Evolutionary conservation across 2,329 filamentous ascomycete species (phyloP), one percentile per base, ranked within the genome.

Genomic region (Rosellinia necatrix): DNA sequence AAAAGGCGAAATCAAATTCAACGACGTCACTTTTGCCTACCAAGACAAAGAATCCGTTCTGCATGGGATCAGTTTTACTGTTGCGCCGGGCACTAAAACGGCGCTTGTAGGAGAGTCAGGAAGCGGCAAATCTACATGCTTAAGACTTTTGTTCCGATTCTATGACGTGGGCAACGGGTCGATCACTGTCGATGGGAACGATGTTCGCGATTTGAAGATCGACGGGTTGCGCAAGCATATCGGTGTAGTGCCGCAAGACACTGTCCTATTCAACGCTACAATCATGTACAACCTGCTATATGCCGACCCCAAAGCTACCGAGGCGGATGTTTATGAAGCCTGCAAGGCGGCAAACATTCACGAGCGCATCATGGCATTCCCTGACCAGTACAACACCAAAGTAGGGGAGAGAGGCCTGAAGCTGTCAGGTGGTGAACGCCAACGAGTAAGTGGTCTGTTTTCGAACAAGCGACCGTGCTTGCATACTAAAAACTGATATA

Each of bases 201-300:
- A 85, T 59, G 74, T 86, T 53, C 78, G 79, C 10, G 76, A 83
- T 44, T 68, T 73, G 32, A 69, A 57, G 44, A 46, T 57, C 10
- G 40, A 59, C 49, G 81, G 79, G 56, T 71, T 85, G 15, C 79
- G 81, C 4, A 76, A 77, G 42, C 75, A 78, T 19, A 80, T 85
- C 35, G 82, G 81, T 4, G 75, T 83, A 25, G 82, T 85, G 1
- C 82, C 81, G 0, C 82, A 85, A 62, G 75, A 74, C 38, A 79
- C 81, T 0, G 76, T 82, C 8, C 69, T 85, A 2, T 85, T 85
- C 61, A 78, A 84, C 61, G 80, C 82, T 61, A 82, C 81, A 2
- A 76, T 85, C 58, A 78, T 84, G 72, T 82, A 82, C 73, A 85
- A 85, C 56, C 76, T 85, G 25, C 78, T 78, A 27, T 85, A 85